These are phyloP conservation scores for Silene coronaria DNA, from an alignment of 179 eudicot species.

Conservation along the genomic window DNA sequence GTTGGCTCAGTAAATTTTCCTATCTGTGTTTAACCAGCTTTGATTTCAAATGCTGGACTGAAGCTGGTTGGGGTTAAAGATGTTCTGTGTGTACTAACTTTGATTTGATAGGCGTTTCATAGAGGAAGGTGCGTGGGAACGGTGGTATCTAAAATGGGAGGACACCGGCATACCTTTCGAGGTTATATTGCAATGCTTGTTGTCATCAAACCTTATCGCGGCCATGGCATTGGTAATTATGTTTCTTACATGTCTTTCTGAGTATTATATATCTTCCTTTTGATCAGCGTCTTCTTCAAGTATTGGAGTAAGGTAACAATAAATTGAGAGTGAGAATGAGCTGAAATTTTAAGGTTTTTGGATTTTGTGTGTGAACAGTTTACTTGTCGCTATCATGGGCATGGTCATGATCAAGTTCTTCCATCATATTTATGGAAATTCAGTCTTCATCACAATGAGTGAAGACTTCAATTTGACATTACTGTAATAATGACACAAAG, in stretches of 20 bases:
- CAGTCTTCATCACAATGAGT: background rate
- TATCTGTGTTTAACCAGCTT: background rate
- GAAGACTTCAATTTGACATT: background rate
- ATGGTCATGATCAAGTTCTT: no score
- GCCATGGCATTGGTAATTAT: conserved; percentile 69
- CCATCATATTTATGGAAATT: background rate
- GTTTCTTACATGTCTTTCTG: background rate
- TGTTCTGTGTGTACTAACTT: background rate
- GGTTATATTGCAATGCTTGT: conserved; percentile 99
- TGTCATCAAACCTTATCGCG: conserved; percentile 79
- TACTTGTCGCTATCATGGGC: background rate
- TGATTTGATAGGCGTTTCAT: conserved; percentile 64
- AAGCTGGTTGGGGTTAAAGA: background rate
- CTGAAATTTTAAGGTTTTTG: conserved; percentile 2
- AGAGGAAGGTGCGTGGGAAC: conserved; percentile 87
- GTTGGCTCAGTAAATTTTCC: background rate
- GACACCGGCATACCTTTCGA: conserved; percentile 74
- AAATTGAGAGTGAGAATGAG: background rate
- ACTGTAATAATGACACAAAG: background rate
- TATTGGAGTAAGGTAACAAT: background rate
- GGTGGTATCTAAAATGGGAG: conserved; percentile 96
- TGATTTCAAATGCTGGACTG: background rate
- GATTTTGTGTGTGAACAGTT: background rate
- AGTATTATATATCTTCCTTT: background rate
- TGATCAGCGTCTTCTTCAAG: background rate